Percentiles rank a stretch among this genome's conserved stretches.
These are phyloP conservation scores for Moesziomyces parantarcticus DNA, from an alignment of 1,284 basidiomycete species.

Conservation along the genomic window DNA sequence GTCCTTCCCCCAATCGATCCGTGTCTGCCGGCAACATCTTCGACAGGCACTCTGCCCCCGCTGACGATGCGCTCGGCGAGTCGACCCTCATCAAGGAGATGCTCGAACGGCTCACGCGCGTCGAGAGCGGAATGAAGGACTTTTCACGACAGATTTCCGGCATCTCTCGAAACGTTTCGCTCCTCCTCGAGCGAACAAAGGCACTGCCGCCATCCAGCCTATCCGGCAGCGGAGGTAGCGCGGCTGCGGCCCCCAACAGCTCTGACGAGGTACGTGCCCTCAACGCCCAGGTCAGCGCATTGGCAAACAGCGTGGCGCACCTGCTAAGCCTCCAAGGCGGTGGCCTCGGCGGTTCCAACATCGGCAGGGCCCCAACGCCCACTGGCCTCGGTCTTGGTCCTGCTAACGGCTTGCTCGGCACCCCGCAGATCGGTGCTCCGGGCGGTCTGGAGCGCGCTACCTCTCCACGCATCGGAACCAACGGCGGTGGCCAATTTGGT, in stretches of 20 bases:
- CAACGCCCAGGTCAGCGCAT: conserved; percentile 49
- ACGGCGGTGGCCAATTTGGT: conserved; percentile 20
- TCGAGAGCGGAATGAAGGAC: conserved; percentile 77
- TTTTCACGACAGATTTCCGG: conserved; percentile 80
- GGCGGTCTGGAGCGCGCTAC: conserved; percentile 26
- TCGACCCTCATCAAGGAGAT: conserved; percentile 76
- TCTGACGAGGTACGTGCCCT: conserved; percentile 54
- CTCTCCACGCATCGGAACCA: conserved; percentile 36
- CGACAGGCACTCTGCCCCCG: conserved; percentile 11
- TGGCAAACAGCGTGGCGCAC: conserved; percentile 56
- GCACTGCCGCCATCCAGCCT: conserved; percentile 33
- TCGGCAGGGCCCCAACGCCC: conserved; percentile 7
- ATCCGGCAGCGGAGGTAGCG: conserved; percentile 19
- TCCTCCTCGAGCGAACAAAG: conserved; percentile 76
- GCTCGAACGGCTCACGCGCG: conserved; percentile 78
- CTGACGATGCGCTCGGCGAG: conserved; percentile 24
- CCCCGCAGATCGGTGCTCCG: conserved; percentile 37
- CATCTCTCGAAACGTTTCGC: conserved; percentile 79
- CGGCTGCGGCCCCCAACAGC: conserved; percentile 7
- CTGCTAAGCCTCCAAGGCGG: conserved; percentile 43
- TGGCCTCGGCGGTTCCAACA: conserved; percentile 10
- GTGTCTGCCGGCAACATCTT: conserved; percentile 32
- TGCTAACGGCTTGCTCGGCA: conserved; percentile 21
- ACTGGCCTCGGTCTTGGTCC: conserved; percentile 38
- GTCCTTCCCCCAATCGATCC: conserved; percentile 18